phyloP scores from a whole-genome alignment of 2,329 filamentous ascomycete genomes.

The Aureobasidium sp. region DNA sequence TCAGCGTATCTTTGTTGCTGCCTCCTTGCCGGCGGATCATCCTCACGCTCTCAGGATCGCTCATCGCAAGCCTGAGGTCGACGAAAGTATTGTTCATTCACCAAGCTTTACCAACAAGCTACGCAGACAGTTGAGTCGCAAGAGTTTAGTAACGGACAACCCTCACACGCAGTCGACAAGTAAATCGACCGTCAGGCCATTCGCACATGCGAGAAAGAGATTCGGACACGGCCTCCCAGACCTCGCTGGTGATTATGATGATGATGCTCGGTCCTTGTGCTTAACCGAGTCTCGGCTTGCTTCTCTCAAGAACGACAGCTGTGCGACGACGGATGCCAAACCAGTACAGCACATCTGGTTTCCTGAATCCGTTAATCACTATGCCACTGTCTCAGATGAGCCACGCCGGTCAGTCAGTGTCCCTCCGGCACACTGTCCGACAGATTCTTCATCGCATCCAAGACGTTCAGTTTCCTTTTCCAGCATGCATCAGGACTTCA shows the following conservation, averaged over 20 bases:
- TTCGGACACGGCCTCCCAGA: neutral
- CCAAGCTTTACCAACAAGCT: conserved; percentile 24
- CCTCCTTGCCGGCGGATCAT: conserved; percentile 27
- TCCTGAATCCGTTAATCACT: neutral
- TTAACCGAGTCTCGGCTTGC: conserved; percentile 6
- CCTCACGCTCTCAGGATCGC: conserved; percentile 24
- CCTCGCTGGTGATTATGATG: neutral
- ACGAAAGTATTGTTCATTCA: conserved; percentile 22
- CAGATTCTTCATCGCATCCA: neutral
- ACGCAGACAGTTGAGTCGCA: conserved; percentile 20
- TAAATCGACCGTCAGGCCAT: neutral
- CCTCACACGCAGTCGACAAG: neutral
- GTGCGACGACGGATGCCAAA: neutral
- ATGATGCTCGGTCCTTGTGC: conserved; percentile 10
- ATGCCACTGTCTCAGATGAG: neutral
- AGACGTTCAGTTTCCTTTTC: conserved; percentile 5
- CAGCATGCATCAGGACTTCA: neutral
- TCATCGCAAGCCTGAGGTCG: conserved; percentile 16
- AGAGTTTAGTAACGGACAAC: neutral
- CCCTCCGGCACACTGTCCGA: neutral
- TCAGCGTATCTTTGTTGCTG: conserved; percentile 24
- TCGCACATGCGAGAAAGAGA: neutral
- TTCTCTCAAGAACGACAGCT: neutral
- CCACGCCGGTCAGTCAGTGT: conserved; percentile 1
- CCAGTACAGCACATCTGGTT: no score